These are phyloP conservation scores for Naganishia friedmannii DNA, from an alignment of 768 basidiomycete species.

Conservation along the genomic window DNA sequence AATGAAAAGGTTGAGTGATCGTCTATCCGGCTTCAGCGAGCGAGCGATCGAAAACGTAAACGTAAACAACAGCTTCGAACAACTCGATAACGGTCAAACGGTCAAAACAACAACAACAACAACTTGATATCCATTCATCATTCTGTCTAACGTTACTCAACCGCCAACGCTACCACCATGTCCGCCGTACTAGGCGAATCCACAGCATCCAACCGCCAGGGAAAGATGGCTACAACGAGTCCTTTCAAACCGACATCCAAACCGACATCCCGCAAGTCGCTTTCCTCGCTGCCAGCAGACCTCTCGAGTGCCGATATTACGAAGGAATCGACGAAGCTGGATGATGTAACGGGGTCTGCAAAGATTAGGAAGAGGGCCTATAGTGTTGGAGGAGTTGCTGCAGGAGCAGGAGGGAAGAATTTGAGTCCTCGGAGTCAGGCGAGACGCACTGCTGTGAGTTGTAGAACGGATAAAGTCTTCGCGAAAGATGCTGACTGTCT, in stretches of 20 bases:
- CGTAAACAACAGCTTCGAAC: too few relatives aligned
- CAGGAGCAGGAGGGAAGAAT: background rate
- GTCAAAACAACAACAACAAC: conserved; percentile 5
- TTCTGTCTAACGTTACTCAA: background rate
- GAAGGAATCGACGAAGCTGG: conserved; percentile 1
- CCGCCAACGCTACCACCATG: conserved; percentile 9
- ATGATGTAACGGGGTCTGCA: background rate
- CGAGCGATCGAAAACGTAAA: too few relatives aligned
- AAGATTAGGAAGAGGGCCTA: conserved; percentile 20
- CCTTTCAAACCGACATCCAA: conserved; percentile 20
- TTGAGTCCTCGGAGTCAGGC: background rate
- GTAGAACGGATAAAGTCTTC: background rate
- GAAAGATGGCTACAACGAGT: background rate
- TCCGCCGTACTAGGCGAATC: conserved; percentile 14
- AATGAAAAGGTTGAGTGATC: background rate
- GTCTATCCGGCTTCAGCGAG: background rate
- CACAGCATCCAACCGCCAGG: conserved; percentile 7
- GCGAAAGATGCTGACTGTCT: background rate
- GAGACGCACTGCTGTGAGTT: background rate
- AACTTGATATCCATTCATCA: background rate
- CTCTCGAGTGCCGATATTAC: background rate
- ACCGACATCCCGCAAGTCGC: conserved; percentile 26
- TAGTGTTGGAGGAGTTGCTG: conserved; percentile 23
- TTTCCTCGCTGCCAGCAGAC: conserved; percentile 23
- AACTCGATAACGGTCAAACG: too few relatives aligned